Evolutionary conservation across 345 rosid species (phyloP), one percentile per base, ranked within the genome.

Genomic region (Cardamine resedifolia): DNA sequence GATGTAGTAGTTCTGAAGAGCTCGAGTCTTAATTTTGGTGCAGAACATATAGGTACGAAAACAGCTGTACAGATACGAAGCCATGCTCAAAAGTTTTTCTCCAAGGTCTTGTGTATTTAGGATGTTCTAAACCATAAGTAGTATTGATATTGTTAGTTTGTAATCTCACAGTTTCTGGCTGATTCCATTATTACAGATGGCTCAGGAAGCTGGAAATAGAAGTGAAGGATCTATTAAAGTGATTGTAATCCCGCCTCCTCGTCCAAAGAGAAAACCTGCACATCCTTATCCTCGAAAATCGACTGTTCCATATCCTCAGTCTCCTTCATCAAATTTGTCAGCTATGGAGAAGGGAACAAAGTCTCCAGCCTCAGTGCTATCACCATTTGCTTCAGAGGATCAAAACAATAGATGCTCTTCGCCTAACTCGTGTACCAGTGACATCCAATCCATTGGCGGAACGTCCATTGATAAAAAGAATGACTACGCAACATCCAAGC

Each of bases 71-170:
- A 90, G 80, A 89, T 90, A 57, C 86, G 98, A 79, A 90, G 98
- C 90, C 98, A 92, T 82, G 97, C 98, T 77, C 98, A 92, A 74
- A 92, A 93, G 73, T 89, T 87, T 78, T 93, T 93, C 87, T 83
- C 92, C 26, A 93, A 90, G 97, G 98, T 94, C 55, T 68, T 55
- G 47, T 74, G 7, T n/a, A 0, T 48, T 38, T 38, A 5, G 6
- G 6, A 52, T 21, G 66, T 47, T 64, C 7, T 10, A 10, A 21
- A 31, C 4, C 7, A 39, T 26, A 1, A 11, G 10, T 36, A 23
- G 0, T n/a, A 19, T 36, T 57, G 31, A 26, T 15, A 1, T 21
- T 1, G 10, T 61, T 14, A 27, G 61, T 43, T 56, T 36, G 61
- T 34, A 4, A 41, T 67, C 48, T 76, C 51, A 55, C 38, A 6